phyloP scores from a whole-genome alignment of 2,329 filamentous ascomycete species.

The Nigrospora oryzae region DNA sequence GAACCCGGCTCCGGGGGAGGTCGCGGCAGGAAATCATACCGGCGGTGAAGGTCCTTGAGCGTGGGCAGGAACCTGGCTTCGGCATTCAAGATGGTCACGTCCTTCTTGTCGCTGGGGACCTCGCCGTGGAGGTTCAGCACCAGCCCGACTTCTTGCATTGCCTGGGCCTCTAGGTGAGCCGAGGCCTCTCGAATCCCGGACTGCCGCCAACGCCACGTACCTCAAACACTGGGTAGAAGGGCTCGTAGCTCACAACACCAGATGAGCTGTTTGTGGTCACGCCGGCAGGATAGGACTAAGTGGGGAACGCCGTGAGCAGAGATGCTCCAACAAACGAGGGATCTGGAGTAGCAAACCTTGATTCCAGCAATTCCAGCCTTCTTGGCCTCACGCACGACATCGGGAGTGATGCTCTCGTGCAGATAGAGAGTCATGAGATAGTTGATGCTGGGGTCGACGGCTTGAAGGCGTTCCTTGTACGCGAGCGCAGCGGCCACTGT shows the following conservation, averaged over 20 bases:
- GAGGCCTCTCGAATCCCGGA: too few relatives aligned
- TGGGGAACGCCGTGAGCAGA: neutral
- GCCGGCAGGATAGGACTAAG: slow-evolving; percentile 9
- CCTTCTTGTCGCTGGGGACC: slow-evolving; percentile 28
- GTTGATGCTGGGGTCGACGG: slow-evolving; percentile 36
- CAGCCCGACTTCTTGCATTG: slow-evolving; percentile 57
- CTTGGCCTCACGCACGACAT: slow-evolving; percentile 51
- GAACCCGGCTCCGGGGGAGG: neutral
- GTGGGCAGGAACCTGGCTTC: slow-evolving; percentile 59
- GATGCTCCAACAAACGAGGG: neutral
- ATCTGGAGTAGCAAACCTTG: slow-evolving; percentile 31
- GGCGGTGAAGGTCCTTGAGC: slow-evolving; percentile 43
- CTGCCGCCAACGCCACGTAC: too few relatives aligned
- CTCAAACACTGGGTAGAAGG: slow-evolving; percentile 52
- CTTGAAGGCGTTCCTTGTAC: slow-evolving; percentile 34
- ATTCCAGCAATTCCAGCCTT: slow-evolving; percentile 46
- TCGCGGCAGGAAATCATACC: neutral
- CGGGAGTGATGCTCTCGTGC: slow-evolving; percentile 38
- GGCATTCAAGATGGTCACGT: slow-evolving; percentile 45
- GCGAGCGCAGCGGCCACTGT: slow-evolving; percentile 36
- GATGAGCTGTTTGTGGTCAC: slow-evolving; percentile 26
- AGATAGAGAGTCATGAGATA: slow-evolving; percentile 47
- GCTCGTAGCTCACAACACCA: slow-evolving; percentile 42
- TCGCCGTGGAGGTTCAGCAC: slow-evolving; percentile 63
- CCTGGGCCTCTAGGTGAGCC: slow-evolving; percentile 12